Evolutionary conservation across 2,329 filamentous ascomycete species (phyloP), one percentile per base, ranked within the genome.

Genomic region (Ophioceras dolichostomum): DNA sequence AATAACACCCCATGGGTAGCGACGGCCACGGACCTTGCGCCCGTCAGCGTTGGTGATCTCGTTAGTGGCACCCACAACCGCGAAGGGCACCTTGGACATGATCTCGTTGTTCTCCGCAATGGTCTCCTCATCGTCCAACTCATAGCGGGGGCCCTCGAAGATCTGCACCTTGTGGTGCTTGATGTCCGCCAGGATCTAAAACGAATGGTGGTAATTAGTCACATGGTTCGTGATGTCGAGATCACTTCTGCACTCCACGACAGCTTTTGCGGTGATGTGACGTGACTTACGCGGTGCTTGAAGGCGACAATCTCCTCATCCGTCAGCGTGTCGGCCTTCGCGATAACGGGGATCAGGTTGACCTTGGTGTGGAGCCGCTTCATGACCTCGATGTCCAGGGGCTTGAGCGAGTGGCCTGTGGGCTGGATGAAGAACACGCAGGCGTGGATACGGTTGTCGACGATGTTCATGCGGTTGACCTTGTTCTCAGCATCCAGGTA

Each of bases 31-130:
- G 50, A 96, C 88, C 65, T 91, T 91, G 60, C 89, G 87, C 43
- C 91, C 91, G 58, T 96, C 89, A 41, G 84, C 73, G 44, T 83
- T 91, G 47, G 79, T 80, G 51, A 98, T 87, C 65, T 98, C 91
- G 51, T 84, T 79, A 61, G 94, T 96, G 50, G 91, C 89, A 67
- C 91, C 91, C 45, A 98, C 91, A 49, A 98, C 87, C 37, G 91
- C 91, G 54, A 98, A 98, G 29, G 91, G 91, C 41, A 98, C 89
- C 76, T 96, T 96, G 59, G 89, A 95, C 87, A 98, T 91, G 62
- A 98, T 98, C 70, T 98, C 91, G 62, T 94, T 91, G 75, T 98
- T 98, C 75, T 98, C 91, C 19, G 91, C 91, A 59, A 98, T 95
- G 27, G 91, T 98, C 74, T 98, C 91, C 65, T 98, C 91, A 49